Evolutionary conservation across 495 filamentous ascomycete genomes (phyloP).

Genomic region (Aspergillus avenaceus): DNA sequence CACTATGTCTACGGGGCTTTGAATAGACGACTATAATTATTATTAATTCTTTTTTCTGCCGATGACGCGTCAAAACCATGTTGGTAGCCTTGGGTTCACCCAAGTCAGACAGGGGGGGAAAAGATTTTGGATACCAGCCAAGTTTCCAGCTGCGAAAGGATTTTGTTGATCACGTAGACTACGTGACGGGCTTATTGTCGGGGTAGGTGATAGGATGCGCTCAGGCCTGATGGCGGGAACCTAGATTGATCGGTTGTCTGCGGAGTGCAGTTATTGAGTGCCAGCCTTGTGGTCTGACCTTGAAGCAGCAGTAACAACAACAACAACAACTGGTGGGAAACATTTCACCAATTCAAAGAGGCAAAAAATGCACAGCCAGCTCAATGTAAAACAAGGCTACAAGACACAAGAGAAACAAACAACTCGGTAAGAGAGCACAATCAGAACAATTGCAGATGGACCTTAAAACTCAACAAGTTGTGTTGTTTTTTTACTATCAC

Average conservation of each 20-base stretch:
- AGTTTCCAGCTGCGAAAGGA: too few species aligned
- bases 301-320: neutral
- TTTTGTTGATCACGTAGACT: neutral
- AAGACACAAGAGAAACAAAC: too few species aligned
- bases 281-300: neutral
- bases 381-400: too few species aligned
- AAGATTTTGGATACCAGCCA: neutral
- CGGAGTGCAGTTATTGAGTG: neutral
- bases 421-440: too few species aligned
- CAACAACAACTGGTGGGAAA: too few species aligned
- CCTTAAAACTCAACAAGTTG: too few species aligned
- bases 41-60: too few species aligned
- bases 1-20: neutral
- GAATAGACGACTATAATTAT: neutral
- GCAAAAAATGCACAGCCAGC: neutral
- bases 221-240: neutral
- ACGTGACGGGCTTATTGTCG: neutral
- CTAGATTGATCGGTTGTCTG: neutral
- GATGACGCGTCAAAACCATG: neutral
- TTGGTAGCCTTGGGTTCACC: neutral
- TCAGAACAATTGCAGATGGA: too few species aligned
- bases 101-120: neutral
- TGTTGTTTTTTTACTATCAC: neutral
- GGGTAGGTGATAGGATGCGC: neutral
- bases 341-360: neutral